Conservation (phyloP, 2,329 filamentous ascomycete species). For the Clonostachys sp. region DNA sequence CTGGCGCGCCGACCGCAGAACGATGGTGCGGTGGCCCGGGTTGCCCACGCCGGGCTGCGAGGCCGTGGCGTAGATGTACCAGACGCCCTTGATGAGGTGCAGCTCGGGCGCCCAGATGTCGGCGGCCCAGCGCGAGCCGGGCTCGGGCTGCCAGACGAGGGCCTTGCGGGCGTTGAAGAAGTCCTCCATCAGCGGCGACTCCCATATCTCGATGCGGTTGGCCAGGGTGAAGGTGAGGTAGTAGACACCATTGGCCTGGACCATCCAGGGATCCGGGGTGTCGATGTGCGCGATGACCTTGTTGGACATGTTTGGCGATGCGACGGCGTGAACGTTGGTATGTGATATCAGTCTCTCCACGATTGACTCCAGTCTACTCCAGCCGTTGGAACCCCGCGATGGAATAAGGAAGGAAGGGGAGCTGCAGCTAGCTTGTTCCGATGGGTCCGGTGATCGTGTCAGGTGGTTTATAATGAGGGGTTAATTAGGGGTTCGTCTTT, state of each 20-base stretch:
- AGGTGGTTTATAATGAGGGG: too few relatives aligned
- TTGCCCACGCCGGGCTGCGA: conserved; percentile 1
- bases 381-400: too few relatives aligned
- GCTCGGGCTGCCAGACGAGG: conserved; percentile 13
- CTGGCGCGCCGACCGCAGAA: conserved; percentile 2
- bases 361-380: too few relatives aligned
- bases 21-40: conserved; percentile 2
- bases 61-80: conserved; percentile 12
- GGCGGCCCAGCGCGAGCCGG: conserved; percentile 9
- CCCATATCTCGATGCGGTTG: conserved; percentile 26
- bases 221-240: conserved; percentile 24
- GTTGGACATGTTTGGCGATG: conserved; percentile 16
- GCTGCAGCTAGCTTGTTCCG: too few relatives aligned
- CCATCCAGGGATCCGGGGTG: conserved; percentile 22
- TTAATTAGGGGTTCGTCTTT: background rate
- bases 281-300: conserved; percentile 14
- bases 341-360: too few relatives aligned
- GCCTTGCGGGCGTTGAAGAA: conserved; percentile 15
- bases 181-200: conserved; percentile 18
- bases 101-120: conserved; percentile 14
- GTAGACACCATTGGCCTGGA: conserved; percentile 14
- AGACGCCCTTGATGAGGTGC: conserved; percentile 10
- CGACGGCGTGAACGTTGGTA: too few relatives aligned
- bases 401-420: too few relatives aligned
- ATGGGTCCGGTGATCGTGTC: too few relatives aligned